Base-by-base conservation (phyloP, 306 rosid species). In the Vigna hirtella region DNA sequence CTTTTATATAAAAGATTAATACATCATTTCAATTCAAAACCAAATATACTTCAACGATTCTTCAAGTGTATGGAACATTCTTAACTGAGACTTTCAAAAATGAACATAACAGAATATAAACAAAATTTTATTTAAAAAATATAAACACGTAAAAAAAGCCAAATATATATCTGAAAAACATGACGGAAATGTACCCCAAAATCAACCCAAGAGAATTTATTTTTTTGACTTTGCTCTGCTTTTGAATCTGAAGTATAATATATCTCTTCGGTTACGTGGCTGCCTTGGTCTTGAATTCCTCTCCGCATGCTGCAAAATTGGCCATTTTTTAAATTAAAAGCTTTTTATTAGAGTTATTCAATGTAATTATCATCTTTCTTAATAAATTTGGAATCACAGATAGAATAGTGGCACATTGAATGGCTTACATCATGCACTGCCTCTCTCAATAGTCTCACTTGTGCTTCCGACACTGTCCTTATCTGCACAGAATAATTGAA, bases 401-500 rank as follows among this genome's bases (percentile, higher is more conserved):
- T 9, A 16, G 12, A 59, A 26, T 73, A 43, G 16, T 17, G 15
- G 20, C 32, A 49, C 6, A 45, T 74, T 61, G 49, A 74, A 63
- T 64, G 26, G 65, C 80, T 64, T 65, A 76, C 80, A 8, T 76
- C 80, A 15, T 76, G 80, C 43, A 76, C 80, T 36, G 80, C 73
- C 8, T 64, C 1, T 9, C 73, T 76, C 73, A 76, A 51, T 50
- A 76, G 73, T 2, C 53, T 22, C 65, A 76, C 80, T 17, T 64
- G 80, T 4, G 1, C 80, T 76, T 50, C 12, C 43, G 73, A 76
- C 51, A 64, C 73, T 76, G 72, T 76, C 65, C 73, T 76, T 50
- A 64, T 76, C 80, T 64, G 65, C 63, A 63, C 18, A 63, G 1
- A 15, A 50, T 48, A 3, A 24, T 13, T 13, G 3, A 0, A 32